Conservation (phyloP, 108 stramenopile species). For the Pelagomonas calceolata region DNA sequence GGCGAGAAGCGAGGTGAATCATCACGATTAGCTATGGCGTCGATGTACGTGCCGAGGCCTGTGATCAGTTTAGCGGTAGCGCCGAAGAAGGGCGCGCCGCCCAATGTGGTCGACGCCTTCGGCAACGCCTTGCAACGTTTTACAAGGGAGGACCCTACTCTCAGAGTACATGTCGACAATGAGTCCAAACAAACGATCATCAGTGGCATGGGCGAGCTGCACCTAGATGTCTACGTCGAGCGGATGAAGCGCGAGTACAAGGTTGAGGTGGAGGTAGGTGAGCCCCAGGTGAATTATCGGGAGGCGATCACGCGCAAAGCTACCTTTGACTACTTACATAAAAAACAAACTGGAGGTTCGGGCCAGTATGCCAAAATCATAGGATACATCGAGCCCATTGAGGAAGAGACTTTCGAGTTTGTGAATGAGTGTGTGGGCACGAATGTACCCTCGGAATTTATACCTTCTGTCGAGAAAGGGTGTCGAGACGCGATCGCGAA, state of each 20-base stretch:
- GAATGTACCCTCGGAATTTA: constrained; percentile 94
- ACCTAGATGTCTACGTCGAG: constrained; percentile 97
- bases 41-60: constrained; percentile 96
- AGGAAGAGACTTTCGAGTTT: constrained; percentile 64
- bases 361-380: constrained; percentile 95
- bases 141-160: constrained; percentile 97
- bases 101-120: constrained; percentile 65
- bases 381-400: constrained; percentile 87
- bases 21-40: constrained; percentile 62
- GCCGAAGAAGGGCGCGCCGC: constrained; percentile 51
- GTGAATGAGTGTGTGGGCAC: constrained; percentile 83
- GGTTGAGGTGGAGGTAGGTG: constrained; percentile 77
- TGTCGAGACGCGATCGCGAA: constrained; percentile 73
- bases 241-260: constrained; percentile 94
- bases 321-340: constrained; percentile 92
- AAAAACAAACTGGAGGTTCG: constrained; percentile 96
- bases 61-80: constrained; percentile 93
- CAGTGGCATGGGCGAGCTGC: constrained; percentile 99
- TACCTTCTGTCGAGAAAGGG: constrained; percentile 89
- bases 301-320: constrained; percentile 76
- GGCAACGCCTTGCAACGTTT: constrained; percentile 88
- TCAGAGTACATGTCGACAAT: constrained; percentile 75
- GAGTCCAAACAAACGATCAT: constrained; percentile 94
- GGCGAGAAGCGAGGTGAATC: neutral
- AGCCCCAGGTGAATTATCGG: constrained; percentile 95